phyloP scores from a whole-genome alignment of 768 basidiomycete genomes.

The Boletus pseudo-olivaceus region DNA sequence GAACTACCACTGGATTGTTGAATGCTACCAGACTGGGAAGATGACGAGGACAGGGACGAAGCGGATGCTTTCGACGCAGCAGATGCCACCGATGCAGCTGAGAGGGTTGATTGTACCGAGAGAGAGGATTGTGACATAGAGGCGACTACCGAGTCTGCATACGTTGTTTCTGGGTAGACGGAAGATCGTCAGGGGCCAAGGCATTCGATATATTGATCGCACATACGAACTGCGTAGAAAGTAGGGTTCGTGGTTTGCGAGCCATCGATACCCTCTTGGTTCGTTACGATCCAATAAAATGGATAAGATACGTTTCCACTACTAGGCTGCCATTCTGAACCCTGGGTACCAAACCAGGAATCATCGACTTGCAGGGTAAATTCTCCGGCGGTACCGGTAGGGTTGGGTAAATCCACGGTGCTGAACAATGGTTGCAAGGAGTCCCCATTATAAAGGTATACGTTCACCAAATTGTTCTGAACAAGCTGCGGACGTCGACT shows the following conservation, averaged over 20 bases:
- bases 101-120: conserved; percentile 30
- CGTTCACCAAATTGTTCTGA: conserved; percentile 61
- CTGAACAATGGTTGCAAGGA: conserved; percentile 49
- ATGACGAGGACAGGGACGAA: conserved; percentile 18
- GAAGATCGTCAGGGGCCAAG: conserved; percentile 8
- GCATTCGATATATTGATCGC: background rate
- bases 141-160: conserved; percentile 60
- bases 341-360: conserved; percentile 64
- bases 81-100: conserved; percentile 36
- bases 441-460: conserved; percentile 77
- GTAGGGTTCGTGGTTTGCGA: conserved; percentile 63
- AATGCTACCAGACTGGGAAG: conserved; percentile 36
- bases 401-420: conserved; percentile 44
- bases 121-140: conserved; percentile 45
- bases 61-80: conserved; percentile 38
- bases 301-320: conserved; percentile 54
- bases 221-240: conserved; percentile 80
- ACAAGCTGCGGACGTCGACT: conserved; percentile 62
- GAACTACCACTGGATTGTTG: conserved; percentile 39
- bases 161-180: conserved; percentile 60
- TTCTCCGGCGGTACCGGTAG: conserved; percentile 53
- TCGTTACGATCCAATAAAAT: conserved; percentile 77
- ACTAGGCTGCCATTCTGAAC: conserved; percentile 44
- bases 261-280: conserved; percentile 53
- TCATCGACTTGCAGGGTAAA: conserved; percentile 63